Percentiles rank a stretch among this genome's conserved stretches.
Conservation (phyloP, 2,329 filamentous ascomycete genomes). For the Grosmannia huntii region DNA sequence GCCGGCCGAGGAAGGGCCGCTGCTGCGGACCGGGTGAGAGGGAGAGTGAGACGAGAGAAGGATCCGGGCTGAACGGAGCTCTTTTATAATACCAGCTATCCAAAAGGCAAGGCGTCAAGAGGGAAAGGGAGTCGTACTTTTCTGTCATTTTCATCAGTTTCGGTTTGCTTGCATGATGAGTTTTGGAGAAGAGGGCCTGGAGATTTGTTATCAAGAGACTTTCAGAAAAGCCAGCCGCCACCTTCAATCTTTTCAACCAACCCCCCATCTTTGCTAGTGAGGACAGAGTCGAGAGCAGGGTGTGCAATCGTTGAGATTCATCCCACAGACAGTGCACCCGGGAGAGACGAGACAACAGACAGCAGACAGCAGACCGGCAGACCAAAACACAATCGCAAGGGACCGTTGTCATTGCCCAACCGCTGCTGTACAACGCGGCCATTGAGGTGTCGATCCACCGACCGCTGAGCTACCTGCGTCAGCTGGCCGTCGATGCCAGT, state of each 20-base stretch:
- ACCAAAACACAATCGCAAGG: neutral
- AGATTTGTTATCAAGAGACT: neutral
- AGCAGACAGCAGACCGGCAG: no score
- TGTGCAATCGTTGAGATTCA: neutral
- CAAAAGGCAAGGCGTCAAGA: neutral
- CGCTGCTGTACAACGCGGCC: neutral
- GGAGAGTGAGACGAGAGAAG: neutral
- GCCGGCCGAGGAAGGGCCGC: neutral
- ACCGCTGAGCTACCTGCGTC: constrained; percentile 1
- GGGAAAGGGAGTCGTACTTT: neutral
- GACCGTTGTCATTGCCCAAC: neutral
- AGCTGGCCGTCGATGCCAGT: constrained; percentile 3
- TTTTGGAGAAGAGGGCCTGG: neutral
- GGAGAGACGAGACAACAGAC: no score
- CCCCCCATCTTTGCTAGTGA: neutral
- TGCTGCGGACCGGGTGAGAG: neutral
- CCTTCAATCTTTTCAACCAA: neutral
- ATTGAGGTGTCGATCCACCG: constrained; percentile 2
- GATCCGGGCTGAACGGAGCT: neutral
- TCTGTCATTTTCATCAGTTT: neutral
- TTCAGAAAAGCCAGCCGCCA: neutral
- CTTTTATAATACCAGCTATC: neutral
- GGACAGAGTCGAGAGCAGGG: neutral
- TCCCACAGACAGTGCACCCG: no score
- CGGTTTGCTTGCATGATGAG: neutral